Percentiles rank a stretch among this genome's conserved stretches.
Conservation (phyloP, 1,284 basidiomycete genomes). For the Malassezia psittaci region DNA sequence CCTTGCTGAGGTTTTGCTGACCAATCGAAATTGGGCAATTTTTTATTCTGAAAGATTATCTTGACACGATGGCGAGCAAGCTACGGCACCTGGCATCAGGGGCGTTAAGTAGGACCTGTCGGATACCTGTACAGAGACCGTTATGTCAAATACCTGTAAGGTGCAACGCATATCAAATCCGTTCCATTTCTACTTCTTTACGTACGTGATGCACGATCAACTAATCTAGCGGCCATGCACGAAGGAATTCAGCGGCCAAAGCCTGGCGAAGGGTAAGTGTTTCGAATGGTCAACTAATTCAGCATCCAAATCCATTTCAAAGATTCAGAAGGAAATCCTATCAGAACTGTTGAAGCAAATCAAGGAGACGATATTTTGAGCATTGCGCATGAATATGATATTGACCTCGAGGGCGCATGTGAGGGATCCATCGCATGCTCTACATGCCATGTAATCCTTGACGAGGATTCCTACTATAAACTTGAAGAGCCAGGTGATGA, state of each 20-base stretch:
- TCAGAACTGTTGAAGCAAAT: conserved; percentile 82
- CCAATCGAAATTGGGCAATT: background rate
- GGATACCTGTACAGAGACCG: no score
- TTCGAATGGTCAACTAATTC: conserved; percentile 31
- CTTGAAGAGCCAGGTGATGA: conserved; percentile 89
- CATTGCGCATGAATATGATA: conserved; percentile 88
- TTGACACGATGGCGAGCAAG: background rate
- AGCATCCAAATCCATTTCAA: conserved; percentile 78
- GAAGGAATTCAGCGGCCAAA: conserved; percentile 55
- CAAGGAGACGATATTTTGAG: conserved; percentile 86
- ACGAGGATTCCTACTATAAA: conserved; percentile 69
- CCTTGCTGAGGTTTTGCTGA: background rate
- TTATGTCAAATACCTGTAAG: no score
- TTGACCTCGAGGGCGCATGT: conserved; percentile 89
- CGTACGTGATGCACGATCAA: no score
- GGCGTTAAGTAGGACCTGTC: no score
- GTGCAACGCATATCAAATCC: no score
- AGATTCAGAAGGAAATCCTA: conserved; percentile 68
- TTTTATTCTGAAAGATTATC: background rate
- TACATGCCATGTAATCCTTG: conserved; percentile 88
- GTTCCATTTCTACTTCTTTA: no score
- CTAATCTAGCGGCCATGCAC: conserved; percentile 36
- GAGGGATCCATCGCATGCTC: conserved; percentile 95
- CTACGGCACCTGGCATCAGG: no score
- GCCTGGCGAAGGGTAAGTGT: conserved; percentile 52